Conservation (phyloP, 2,329 filamentous ascomycete species). For the Fulvia fulva region DNA sequence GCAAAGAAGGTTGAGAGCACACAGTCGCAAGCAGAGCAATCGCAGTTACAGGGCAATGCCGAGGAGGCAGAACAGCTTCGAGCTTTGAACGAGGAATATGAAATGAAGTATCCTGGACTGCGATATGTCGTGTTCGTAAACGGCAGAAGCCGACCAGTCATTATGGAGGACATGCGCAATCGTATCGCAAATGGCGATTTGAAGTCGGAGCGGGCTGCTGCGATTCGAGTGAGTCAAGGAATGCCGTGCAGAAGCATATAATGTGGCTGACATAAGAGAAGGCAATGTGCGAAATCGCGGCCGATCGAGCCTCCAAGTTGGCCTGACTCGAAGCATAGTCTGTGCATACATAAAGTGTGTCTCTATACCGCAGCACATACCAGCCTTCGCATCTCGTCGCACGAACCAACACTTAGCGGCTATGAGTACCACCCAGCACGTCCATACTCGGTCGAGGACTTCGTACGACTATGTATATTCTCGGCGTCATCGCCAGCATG, state of each 20-base stretch:
- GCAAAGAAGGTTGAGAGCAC: constrained; percentile 77
- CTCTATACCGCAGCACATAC: background rate
- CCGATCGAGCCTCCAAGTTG: constrained; percentile 69
- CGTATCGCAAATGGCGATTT: constrained; percentile 68
- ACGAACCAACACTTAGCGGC: background rate
- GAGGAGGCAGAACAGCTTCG: constrained; percentile 57
- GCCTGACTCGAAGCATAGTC: constrained; percentile 4
- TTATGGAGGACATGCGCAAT: constrained; percentile 76
- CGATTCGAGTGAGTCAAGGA: constrained; percentile 60
- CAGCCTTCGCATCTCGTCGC: background rate
- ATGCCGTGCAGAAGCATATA: background rate
- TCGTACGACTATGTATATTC: too few species aligned
- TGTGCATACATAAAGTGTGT: background rate
- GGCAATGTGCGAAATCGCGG: constrained; percentile 91
- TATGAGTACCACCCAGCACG: background rate
- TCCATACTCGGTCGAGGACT: background rate
- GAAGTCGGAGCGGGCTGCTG: constrained; percentile 64
- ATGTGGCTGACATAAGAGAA: constrained; percentile 35
- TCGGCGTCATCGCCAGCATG: too few species aligned
- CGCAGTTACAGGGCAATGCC: constrained; percentile 57
- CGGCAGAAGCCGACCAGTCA: constrained; percentile 65
- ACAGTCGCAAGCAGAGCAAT: constrained; percentile 77
- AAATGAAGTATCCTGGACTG: constrained; percentile 73
- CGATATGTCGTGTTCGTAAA: constrained; percentile 92
- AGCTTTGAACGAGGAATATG: constrained; percentile 71